Percentiles rank a stretch among this genome's conserved stretches.
These are phyloP conservation scores for Colletotrichum brevisporum DNA, from an alignment of 2,329 filamentous ascomycete genomes.

Conservation along the genomic window DNA sequence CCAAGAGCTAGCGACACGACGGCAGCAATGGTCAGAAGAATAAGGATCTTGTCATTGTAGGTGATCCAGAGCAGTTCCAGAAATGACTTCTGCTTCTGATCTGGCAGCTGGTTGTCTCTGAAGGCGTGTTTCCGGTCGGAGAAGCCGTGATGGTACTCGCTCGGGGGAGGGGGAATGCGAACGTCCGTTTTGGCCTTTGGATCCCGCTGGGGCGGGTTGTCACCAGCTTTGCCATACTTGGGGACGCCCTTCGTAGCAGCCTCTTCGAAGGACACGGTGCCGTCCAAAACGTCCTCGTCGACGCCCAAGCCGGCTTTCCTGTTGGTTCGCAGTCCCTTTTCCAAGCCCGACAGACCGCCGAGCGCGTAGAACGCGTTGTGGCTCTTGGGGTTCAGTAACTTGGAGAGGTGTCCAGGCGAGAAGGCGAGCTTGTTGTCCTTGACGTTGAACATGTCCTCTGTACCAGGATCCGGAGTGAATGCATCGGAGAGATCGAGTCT, in stretches of 20 bases:
- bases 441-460: slow-evolving; percentile 77
- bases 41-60: slow-evolving; percentile 81
- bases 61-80: slow-evolving; percentile 75
- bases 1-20: slow-evolving; percentile 78
- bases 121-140: slow-evolving; percentile 72
- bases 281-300: slow-evolving; percentile 76
- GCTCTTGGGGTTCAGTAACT: slow-evolving; percentile 85
- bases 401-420: slow-evolving; percentile 79
- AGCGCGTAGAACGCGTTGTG: slow-evolving; percentile 81
- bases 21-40: slow-evolving; percentile 77
- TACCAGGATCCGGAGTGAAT: slow-evolving; percentile 72
- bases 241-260: slow-evolving; percentile 58
- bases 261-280: slow-evolving; percentile 78
- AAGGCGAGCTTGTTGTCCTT: slow-evolving; percentile 81
- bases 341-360: slow-evolving; percentile 79
- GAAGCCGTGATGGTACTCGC: slow-evolving; percentile 45
- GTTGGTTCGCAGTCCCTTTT: slow-evolving; percentile 80
- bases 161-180: slow-evolving; percentile 34
- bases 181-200: slow-evolving; percentile 40
- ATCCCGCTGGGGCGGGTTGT: slow-evolving; percentile 48
- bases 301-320: slow-evolving; percentile 75
- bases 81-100: slow-evolving; percentile 72
- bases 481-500: slow-evolving; percentile 48
- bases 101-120: slow-evolving; percentile 71
- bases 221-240: slow-evolving; percentile 51